Evolutionary conservation across 2,329 filamentous ascomycete genomes (phyloP).

Genomic region (Exophiala calicioides): DNA sequence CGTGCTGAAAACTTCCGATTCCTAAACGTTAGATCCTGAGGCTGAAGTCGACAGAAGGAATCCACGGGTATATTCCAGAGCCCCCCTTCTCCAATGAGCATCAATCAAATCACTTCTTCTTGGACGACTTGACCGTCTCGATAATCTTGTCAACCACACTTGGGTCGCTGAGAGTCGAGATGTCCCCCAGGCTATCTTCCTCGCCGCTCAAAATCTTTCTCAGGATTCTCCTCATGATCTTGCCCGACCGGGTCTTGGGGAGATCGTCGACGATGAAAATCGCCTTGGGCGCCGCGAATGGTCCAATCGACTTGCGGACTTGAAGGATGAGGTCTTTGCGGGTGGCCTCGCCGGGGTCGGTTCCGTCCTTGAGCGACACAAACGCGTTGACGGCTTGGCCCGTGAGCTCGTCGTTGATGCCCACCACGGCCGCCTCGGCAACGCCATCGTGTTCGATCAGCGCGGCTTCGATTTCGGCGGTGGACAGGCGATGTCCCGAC

Average conservation of each 20-base stretch:
- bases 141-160: conserved; percentile 89
- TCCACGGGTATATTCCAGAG: no score
- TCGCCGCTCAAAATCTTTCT: conserved; percentile 96
- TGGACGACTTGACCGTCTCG: conserved; percentile 64
- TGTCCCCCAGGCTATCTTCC: conserved; percentile 95
- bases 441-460: conserved; percentile 88
- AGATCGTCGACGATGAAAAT: conserved; percentile 90
- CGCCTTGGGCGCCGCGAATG: conserved; percentile 93
- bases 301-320: conserved; percentile 95
- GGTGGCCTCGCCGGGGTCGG: conserved; percentile 73
- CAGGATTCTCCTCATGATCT: conserved; percentile 98
- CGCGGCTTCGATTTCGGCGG: conserved; percentile 95
- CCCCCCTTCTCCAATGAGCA: no score
- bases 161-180: conserved; percentile 84
- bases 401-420: conserved; percentile 87
- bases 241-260: conserved; percentile 94
- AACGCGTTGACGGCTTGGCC: conserved; percentile 98
- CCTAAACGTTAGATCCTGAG: no score
- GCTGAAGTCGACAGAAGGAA: no score
- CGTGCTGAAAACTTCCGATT: no score
- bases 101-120: conserved; percentile 43
- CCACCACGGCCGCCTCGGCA: conserved; percentile 93
- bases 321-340: conserved; percentile 93
- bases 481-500: conserved; percentile 91
- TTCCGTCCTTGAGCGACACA: conserved; percentile 84